Evolutionary conservation across 1,139 yeast genomes (phyloP), one percentile per base, ranked within the genome.

Genomic region (Candida mesenterica): DNA sequence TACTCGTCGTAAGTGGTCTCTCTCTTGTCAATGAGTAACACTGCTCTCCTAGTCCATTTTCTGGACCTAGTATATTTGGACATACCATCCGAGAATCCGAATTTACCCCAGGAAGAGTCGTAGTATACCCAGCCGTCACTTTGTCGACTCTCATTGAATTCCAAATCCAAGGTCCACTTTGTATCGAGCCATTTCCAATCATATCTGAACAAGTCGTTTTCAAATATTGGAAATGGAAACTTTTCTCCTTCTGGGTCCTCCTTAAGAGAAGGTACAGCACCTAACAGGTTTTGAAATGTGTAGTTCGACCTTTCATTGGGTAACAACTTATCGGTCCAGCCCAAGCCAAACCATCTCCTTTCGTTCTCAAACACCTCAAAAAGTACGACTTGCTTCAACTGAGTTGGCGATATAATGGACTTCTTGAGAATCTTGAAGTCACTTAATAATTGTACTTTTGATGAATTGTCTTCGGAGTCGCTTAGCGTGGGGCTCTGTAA

Each of bases 301-400:
- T 59, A 78, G 24, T 65, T 61, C 1, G 74, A 48, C 25, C 82
- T 50, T 44, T 79, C 85, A 38, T 64, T 61, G 1, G 83, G 82
- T 12, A 77, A 50, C 28, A 77, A 49, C 24, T 62, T 59, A 33
- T 68, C 65, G 27, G 73, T 59, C 84, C 84, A 79, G 4, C 84
- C 85, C 15, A 78, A 41, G 0, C 80, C 83, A 3, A 77, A 34
- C 83, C 84, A 78, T 36, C 83, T 60, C 47, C 86, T 62, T 50
- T 79, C 79, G 45, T 79, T 75, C 44, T 79, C 82, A 30, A 74
- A 51, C 1, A 78, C 56, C 37, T 69, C 75, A 45, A 79, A 77
- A 33, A 68, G 57, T 1, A 78, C 68, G 1, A 68, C 59, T 44
- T 75, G 77, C 29, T 65, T 67, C 29, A 71, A 57, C 34, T 63